Evolutionary conservation across 306 rosid genomes (phyloP).

Genomic region (Alnus rubra): DNA sequence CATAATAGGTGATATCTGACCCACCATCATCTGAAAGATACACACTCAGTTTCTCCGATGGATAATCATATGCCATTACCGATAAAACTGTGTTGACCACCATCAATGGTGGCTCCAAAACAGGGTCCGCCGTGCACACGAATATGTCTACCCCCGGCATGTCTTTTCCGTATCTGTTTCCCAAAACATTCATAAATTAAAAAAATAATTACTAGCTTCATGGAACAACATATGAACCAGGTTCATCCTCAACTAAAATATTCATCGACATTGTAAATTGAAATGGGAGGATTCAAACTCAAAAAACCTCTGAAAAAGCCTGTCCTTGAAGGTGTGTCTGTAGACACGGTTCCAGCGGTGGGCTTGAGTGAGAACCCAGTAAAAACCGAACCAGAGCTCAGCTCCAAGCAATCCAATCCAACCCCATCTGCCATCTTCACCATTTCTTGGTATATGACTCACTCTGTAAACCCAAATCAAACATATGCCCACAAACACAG

Average conservation of each 20-base stretch:
- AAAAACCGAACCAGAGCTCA: constrained; percentile 80
- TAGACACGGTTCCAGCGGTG: constrained; percentile 57
- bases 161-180: constrained; percentile 46
- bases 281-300: no score
- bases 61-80: constrained; percentile 77
- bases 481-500: constrained; percentile 54
- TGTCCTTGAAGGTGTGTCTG: constrained; percentile 54
- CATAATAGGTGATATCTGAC: constrained; percentile 65
- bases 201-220: not conserved
- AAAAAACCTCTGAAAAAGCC: constrained; percentile 61
- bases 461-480: constrained; percentile 69
- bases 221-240: no score
- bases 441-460: constrained; percentile 34
- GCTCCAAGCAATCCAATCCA: constrained; percentile 66
- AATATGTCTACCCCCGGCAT: constrained; percentile 73
- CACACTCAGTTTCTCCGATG: constrained; percentile 64
- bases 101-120: constrained; percentile 72
- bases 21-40: constrained; percentile 85
- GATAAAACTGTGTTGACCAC: constrained; percentile 76
- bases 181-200: not conserved
- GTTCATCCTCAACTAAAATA: no score
- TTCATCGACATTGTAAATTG: no score
- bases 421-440: constrained; percentile 42
- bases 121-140: constrained; percentile 88
- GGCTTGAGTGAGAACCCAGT: constrained; percentile 76